Base-by-base conservation (phyloP, 1,139 yeast genomes). In the Zygoascus hellenicus region DNA sequence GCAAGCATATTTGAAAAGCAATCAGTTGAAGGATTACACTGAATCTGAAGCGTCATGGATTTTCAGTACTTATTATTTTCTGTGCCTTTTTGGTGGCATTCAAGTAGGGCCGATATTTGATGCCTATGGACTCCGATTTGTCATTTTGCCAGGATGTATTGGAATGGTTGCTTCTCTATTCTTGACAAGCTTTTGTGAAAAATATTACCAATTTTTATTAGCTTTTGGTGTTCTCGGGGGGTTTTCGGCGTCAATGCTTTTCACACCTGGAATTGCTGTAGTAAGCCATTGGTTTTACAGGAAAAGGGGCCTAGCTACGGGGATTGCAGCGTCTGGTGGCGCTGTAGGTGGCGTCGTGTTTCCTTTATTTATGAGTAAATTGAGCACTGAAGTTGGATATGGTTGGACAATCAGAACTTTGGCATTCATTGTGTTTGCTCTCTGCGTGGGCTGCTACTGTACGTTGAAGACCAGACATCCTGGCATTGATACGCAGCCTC, bases 91-190 rank as follows among this genome's bases (percentile, higher is more conserved):
- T 45, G 75, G 81, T 15, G 80, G 81, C 0, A 75, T 81, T 9
- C 65, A 78, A 39, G 75, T 78, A 29, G 90, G 90, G 0, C 81
- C 81, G 2, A 43, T 66, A 2, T 83, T 83, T 58, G 92, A 83
- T 56, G 51, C 64, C 7, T 62, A 60, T 40, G 70, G 70, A 1
- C 55, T 58, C 15, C 52, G 54, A 17, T 54, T 50, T 17, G 56
- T 64, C 11, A 44, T 63, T 13, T 47, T 61, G 13, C 74, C 74
- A 43, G 83, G 83, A 1, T 68, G 77, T 2, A 46, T 72, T 0
- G 60, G 77, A 38, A 68, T 72, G 48, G 66, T 72, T 13, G 68
- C 65, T 1, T 81, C 85, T 0, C 60, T 81, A 14, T 64, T 81
- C 51, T 66, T 76, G 2, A 68, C 80, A 10, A 81, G 83, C 1